A percentile compares a stretch with the other conserved stretches of the same genome.
Evolutionary conservation across 1,284 basidiomycete species (phyloP).

Genomic region (Malassezia sympodialis): DNA sequence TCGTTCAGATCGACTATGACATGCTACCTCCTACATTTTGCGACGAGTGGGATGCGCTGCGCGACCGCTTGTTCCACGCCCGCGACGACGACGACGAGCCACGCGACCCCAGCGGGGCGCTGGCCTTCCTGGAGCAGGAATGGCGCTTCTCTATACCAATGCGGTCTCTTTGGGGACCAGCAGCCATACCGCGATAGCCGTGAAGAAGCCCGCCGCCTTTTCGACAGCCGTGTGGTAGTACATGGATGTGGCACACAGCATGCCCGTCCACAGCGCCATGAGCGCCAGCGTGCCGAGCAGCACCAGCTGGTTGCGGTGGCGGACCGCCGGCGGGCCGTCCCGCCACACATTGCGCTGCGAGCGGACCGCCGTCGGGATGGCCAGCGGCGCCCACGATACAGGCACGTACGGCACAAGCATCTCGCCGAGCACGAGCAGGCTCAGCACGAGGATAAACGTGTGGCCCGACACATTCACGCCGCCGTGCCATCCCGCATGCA

Average conservation of each 20-base stretch:
- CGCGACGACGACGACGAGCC: slow-evolving; percentile 11
- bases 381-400: slow-evolving; percentile 21
- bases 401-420: slow-evolving; percentile 56
- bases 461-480: slow-evolving; percentile 94
- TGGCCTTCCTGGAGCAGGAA: neutral
- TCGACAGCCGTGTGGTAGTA: slow-evolving; percentile 84
- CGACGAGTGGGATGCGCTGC: slow-evolving; percentile 39
- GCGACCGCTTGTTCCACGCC: slow-evolving; percentile 27
- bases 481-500: slow-evolving; percentile 52
- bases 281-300: slow-evolving; percentile 51
- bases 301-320: slow-evolving; percentile 14
- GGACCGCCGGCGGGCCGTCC: neutral
- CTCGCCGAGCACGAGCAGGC: slow-evolving; percentile 67
- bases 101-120: slow-evolving; percentile 5
- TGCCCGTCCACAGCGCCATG: slow-evolving; percentile 63
- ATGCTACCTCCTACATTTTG: slow-evolving; percentile 8
- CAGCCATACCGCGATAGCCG: slow-evolving; percentile 31
- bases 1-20: neutral
- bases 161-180: slow-evolving; percentile 25
- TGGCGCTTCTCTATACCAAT: slow-evolving; percentile 7
- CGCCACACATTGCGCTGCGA: slow-evolving; percentile 17
- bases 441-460: slow-evolving; percentile 77
- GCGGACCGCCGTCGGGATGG: slow-evolving; percentile 16
- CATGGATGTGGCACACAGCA: slow-evolving; percentile 67
- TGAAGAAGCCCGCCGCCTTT: slow-evolving; percentile 66